Base-by-base conservation (phyloP, 108 stramenopile genomes). In the Conticribra weissflogii region DNA sequence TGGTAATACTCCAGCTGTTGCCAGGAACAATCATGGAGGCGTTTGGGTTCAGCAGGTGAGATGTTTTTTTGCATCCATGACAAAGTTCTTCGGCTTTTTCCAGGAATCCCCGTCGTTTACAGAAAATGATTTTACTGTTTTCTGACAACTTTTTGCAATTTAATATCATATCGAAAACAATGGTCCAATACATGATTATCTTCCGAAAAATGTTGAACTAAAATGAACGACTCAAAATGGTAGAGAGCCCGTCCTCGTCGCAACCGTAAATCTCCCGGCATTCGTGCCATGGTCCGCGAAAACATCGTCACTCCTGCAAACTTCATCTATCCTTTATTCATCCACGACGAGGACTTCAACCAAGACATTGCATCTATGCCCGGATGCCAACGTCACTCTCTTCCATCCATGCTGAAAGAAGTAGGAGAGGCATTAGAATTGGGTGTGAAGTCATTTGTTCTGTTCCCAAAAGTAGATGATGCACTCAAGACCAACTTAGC, bases 271-370 rank as follows among this genome's bases (percentile, higher is more conserved):
- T 93, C 83, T 47, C 76, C 94, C 18, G 88, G 92, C 29, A 74
- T 98, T 45, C 93, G 98, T 19, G 78, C 82, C 50, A 96, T 98
- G 96, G 96, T 98, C 9, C 85, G 96, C n/a, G 98, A 98, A 74
- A 94, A 84, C 68, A 89, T 97, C 68, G 93, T 98, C 44, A 93
- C 96, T 3, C 97, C 97, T 21, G 79, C 89, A 52, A 96, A 98
- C 76, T 97, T 98, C 74, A 97, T 98, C 54, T 97, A 97, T 72
- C 98, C 98, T 36, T 90, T 98, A 3, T 98, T 98, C 81, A 98
- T 98, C 60, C 97, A 97, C 77, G 98, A 98, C 27, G 93, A 97
- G 70, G 82, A 88, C 47, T 84, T 78, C 69, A 87, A 96, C 53
- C 70, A 74, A 66, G 81, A 83, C 4, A 98, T 98, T 61, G 58